Conservation (phyloP, 345 rosid species). For the Eucalyptus coolabah region DNA sequence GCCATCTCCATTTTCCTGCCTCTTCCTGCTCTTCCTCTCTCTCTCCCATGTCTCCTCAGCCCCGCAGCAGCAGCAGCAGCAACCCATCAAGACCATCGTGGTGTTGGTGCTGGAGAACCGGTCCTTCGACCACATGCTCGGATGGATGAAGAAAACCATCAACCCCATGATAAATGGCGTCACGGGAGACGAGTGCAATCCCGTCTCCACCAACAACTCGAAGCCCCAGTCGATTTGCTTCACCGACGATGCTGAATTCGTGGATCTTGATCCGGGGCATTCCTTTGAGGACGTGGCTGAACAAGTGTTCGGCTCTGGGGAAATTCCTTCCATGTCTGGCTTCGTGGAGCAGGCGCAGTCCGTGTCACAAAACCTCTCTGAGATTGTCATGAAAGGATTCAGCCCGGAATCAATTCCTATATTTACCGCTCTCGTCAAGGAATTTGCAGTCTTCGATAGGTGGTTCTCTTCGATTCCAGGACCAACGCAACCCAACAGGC, state of each 20-base stretch:
- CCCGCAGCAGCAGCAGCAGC: not conserved
- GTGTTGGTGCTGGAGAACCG: constrained; percentile 82
- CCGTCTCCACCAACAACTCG: constrained; percentile 30
- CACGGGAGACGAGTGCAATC: constrained; percentile 83
- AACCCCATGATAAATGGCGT: constrained; percentile 75
- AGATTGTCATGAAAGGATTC: constrained; percentile 84
- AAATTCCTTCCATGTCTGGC: constrained; percentile 79
- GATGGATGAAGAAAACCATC: constrained; percentile 80
- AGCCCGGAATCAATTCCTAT: constrained; percentile 65
- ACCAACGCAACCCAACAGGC: constrained; percentile 92
- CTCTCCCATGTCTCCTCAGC: not conserved
- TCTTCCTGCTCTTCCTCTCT: not conserved
- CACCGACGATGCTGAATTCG: constrained; percentile 79
- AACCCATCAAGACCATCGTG: constrained; percentile 71
- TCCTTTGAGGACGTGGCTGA: constrained; percentile 77
- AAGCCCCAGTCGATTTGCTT: constrained; percentile 51
- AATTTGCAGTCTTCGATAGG: constrained; percentile 79
- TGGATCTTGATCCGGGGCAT: constrained; percentile 98
- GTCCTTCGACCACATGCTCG: constrained; percentile 88
- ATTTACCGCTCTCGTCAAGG: constrained; percentile 46
- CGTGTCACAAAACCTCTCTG: constrained; percentile 56
- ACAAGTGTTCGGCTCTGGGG: constrained; percentile 70
- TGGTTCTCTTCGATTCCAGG: constrained; percentile 98
- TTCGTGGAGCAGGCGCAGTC: constrained; percentile 89
- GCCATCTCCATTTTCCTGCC: not conserved